Evolutionary conservation across 1,284 basidiomycete genomes (phyloP), one percentile per base, ranked within the genome.

Genomic region (Peniophora sp.): DNA sequence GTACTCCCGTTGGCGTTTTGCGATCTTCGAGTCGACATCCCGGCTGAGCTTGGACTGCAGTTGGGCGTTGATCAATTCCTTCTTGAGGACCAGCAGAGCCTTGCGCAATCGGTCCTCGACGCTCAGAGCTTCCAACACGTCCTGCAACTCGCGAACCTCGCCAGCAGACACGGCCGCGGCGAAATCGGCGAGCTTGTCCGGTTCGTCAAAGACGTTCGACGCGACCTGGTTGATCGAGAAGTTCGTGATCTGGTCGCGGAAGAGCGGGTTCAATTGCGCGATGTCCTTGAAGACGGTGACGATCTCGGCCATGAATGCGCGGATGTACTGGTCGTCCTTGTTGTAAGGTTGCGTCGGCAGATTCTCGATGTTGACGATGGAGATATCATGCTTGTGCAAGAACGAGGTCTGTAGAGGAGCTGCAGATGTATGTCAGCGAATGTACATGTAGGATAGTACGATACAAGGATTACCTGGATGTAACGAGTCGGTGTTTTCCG

Each of bases 231-330:
- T 92, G 68, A 97, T 96, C 18, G 88, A 92, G 68, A 97, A 98
- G 68, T 95, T 96, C 59, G 92, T 92, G 57, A 96, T 97, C 68
- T 98, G 96, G 71, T 98, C 96, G 48, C 96, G 88, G 85, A 99
- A 98, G 55, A 98, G 83, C 1, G 95, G 94, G 69, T 97, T 97
- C 49, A 98, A 78, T 65, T 96, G 92, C 0, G 96, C 95, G 56
- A 99, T 97, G 66, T 98, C 95, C 75, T 98, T 99, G 81, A 99
- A 98, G 32, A 97, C 93, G 46, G 89, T 89, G 56, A 99, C 92
- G 55, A 99, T 91, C 70, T 98, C 96, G 49, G 88, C 87, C 85
- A 95, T 96, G 71, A 97, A 89, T 2, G 96, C 96, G 32, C 93
- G 88, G 55, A 96, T 88, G 65, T 97, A 88, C 65, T 96, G 93